Base-by-base conservation (phyloP, 768 basidiomycete genomes). In the Cystobasidiopsis lactophilus region DNA sequence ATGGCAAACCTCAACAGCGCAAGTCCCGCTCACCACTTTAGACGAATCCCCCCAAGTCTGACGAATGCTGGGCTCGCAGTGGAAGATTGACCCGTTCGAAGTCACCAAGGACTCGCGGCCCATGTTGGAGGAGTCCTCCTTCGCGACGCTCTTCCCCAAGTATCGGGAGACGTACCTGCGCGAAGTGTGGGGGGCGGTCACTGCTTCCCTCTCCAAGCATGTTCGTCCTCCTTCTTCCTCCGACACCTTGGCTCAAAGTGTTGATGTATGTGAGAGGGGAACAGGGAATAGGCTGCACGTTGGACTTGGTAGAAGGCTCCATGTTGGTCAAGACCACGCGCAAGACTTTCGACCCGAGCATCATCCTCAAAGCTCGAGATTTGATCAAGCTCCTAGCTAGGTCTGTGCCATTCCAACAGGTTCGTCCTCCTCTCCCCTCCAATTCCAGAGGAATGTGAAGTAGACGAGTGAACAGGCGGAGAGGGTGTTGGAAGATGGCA, bases 321-420 rank as follows among this genome's bases (percentile, higher is more conserved):
- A 96, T 98, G 93, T 80, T 86, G 37, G 93, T 96, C 35, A 76
- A 79, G 54, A 98, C 93, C 26, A 96, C 93, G 13, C 77, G 93
- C 52, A 96, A 93, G 73, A 85, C 93, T 31, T 89, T 75, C 68
- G 93, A 98, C 65, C 93, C 93, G 0, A 96, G 95, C 64, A 77
- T 93, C 56, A 77, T 96, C 55, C 74, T 98, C 55, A 96, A 96
- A 70, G 88, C 86, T 10, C 76, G 93, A 39, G 93, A 98, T 67
- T 73, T 96, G 71, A 76, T 96, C 59, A 96, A 96, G 66, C 75
- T 98, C 3, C 74, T 98, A 26, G 85, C 93, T 24, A 77, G 93
- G 64, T 85, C 85, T 38, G 89, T 98, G 73, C 83, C 16, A 66
- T 88, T 47, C 45, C 59, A 61, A 23, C 64, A 65, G 44, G 61